Base-by-base conservation (phyloP, 2,329 filamentous ascomycete species). In the Zarea fungicola region DNA sequence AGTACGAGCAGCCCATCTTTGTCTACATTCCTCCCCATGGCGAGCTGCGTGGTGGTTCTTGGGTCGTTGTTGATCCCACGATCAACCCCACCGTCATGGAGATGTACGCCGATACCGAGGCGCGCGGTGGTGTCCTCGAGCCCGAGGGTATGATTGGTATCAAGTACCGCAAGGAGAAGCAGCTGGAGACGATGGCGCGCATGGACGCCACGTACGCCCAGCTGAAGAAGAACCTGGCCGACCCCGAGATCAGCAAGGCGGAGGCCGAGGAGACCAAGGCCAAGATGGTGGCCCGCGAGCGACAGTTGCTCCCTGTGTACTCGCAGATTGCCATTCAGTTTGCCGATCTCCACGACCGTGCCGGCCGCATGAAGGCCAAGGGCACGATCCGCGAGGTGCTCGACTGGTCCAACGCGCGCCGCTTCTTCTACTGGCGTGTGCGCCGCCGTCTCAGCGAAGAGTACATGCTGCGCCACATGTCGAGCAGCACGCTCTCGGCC, bases 351-450 rank as follows among this genome's bases (percentile, higher is more conserved):
- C 93, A 99, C 75, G 93, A 99, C 70, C 91, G 93, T 40, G 85
- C 93, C 36, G 93, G 91, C 52, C 89, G 93, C 71, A 99, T 99
- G 93, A 83, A 96, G 75, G 93, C 93, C 69, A 99, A 99, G 84
- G 87, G 90, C 54, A 85, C 87, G 50, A 96, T 99, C 62, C 89
- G 93, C 55, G 81, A 87, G 60, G 74, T 83, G 11, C 78, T 99
- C 34, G 80, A 85, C 62, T 97, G 92, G 93, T 77, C 81, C 66
- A 87, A 96, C 60, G 85, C 92, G 9, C 85, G 93, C 56, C 86
- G 92, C 64, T 97, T 93, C 88, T 97, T 99, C 79, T 99, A 97
- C 86, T 99, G 95, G 93, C 92, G 93, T 71, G 85, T 96, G 54
- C 91, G 95, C 70, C 87, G 93, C 66, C 84, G 93, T 72, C 79